Conservation (phyloP, 2,329 filamentous ascomycete species). For the Cytospora schulzeri region DNA sequence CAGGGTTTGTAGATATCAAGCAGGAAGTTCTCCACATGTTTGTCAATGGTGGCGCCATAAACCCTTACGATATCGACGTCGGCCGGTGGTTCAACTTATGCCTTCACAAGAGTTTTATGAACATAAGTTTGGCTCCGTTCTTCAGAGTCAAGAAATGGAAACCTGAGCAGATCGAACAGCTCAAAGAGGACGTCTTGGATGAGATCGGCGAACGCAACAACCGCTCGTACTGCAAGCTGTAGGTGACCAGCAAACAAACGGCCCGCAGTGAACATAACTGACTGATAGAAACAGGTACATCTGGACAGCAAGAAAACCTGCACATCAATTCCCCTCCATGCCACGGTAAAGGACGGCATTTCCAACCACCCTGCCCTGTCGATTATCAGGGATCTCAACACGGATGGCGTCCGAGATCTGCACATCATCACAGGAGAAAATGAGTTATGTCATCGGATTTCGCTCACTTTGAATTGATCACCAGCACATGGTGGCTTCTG, state of each 20-base stretch:
- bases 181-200: conserved; percentile 64
- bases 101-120: conserved; percentile 72
- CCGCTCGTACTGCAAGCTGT: conserved; percentile 77
- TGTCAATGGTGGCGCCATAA: conserved; percentile 71
- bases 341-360: conserved; percentile 21
- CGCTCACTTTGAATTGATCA: not conserved
- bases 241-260: conserved; percentile 45
- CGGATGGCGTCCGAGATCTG: not conserved
- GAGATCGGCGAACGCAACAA: conserved; percentile 71
- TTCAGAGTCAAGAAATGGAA: conserved; percentile 65
- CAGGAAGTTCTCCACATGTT: conserved; percentile 71
- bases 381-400: not conserved
- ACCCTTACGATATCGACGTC: conserved; percentile 66
- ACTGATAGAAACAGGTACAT: conserved; percentile 34
- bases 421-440: not conserved
- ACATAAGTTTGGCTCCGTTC: conserved; percentile 73
- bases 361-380: not conserved
- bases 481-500: conserved; percentile 2
- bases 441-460: not conserved
- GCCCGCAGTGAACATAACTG: conserved; percentile 1
- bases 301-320: conserved; percentile 38
- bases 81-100: conserved; percentile 84
- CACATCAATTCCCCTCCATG: conserved; percentile 2
- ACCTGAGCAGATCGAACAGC: conserved; percentile 60
- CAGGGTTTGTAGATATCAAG: conserved; percentile 80